Evolutionary conservation across 805 yeast genomes (phyloP), one percentile per base, ranked within the genome.

Genomic region (Candida odintsovae): DNA sequence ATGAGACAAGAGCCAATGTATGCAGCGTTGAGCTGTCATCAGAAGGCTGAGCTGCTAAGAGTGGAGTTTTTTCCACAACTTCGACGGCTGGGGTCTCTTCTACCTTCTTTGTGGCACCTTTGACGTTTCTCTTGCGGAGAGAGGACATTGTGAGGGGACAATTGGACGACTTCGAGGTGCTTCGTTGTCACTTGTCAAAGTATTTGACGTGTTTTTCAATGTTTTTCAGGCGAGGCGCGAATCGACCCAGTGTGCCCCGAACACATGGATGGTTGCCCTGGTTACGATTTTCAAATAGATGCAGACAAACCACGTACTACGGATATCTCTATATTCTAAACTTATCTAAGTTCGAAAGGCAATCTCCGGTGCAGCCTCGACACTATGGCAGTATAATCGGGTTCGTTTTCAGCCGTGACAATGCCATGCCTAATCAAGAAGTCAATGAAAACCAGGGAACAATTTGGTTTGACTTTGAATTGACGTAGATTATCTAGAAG

Each of bases 371-470:
- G 98, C 43, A 81, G 65, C 49, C 83, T 75, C 19, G 67, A 56
- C 13, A 71, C 68, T 1, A 92, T 74, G 55, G 82, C 82, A n/a
- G 75, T 42, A 53, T 77, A 88, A 48, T 83, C 73, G 0, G 80
- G 78, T 56, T 90, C 96, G 42, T 67, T 71, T 41, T 80, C 86
- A 0, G 84, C 71, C 0, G 83, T 77, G 11, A 92, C 62, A 29
- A 72, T 61, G 1, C 97, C 96, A 57, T 85, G 90, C 55, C 99
- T 79, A n/a, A 90, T 76, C 46, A 94, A 69, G 58, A 94, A 94
- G 56, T 92, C 97, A 15, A 90, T 72, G 26, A 86, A 70, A 3
- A 90, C 83, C 28, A 80, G 66, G 0, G 84, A 95, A 67, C 96
- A 86, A 58, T 92, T 94, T 23, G 96, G 96, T 64, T 92, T 94